Base-by-base conservation (phyloP, 495 filamentous ascomycete species). In the Trichoderma orchidacearum region DNA sequence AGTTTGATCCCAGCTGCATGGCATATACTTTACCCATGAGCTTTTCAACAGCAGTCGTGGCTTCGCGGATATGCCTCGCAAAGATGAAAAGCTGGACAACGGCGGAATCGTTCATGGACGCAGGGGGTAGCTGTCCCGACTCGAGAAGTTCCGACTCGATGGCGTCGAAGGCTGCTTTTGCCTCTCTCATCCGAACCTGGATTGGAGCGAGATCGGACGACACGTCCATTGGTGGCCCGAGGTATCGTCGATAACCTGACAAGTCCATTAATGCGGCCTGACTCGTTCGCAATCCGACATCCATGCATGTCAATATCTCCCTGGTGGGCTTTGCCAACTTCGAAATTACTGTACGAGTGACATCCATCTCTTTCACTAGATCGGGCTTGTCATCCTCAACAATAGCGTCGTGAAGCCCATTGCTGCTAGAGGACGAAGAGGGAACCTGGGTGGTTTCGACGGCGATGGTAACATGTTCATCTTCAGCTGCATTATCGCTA, bases 21-120 rank as follows among this genome's bases (percentile, higher is more conserved):
- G 70, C 60, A 21, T 71, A 64, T 6, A 81, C 67, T 51, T 77
- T 78, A 17, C 62, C 60, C 11, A 70, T 61, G 5, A 80, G 64
- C 21, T 60, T 62, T 62, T 76, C 69, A 8, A 79, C 65, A 12
- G 71, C 67, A 17, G 68, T 70, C 2, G 79, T 72, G 6, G 75
- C 70, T 63, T 81, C 80, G 55, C 78, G 71, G 50, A 82, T 64
- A 25, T 77, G 76, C 30, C 80, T 74, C 7, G 76, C 73, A 51
- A 80, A 82, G 1, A 80, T 68, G 56, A 82, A 81, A 12, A 81
- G 64, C 28, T 75, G 68, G 5, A 80, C 72, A 2, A 81, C 70
- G 30, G 79, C 78, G 48, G 58, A 34, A 21, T 34, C 53, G 7
- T 55, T 66, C 58, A 59, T 63, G 62, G 45, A 55, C 3, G 21